Evolutionary conservation across 441 rosid species (phyloP).

Genomic region (Dalechampia spathulata): DNA sequence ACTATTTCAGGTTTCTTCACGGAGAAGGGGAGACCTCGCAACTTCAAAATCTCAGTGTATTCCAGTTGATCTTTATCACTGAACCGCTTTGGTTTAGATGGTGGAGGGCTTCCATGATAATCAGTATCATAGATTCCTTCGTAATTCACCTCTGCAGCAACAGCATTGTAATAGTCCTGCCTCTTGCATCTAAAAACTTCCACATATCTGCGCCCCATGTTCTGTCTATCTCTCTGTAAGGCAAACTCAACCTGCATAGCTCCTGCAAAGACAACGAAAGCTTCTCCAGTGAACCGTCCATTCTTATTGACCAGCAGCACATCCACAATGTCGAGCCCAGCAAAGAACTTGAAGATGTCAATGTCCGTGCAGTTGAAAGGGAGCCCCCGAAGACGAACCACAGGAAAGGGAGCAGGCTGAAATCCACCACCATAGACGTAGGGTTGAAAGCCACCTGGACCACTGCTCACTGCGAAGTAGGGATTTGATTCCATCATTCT

Average conservation of each 20-base stretch:
- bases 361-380: constrained; percentile 87
- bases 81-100: constrained; percentile 56
- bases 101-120: constrained; percentile 57
- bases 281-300: constrained; percentile 84
- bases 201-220: constrained; percentile 82
- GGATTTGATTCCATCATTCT: constrained; percentile 98
- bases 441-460: constrained; percentile 48
- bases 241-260: constrained; percentile 82
- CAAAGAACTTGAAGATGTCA: constrained; percentile 87
- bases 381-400: constrained; percentile 86
- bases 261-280: constrained; percentile 68
- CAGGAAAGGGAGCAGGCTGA: constrained; percentile 62
- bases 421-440: constrained; percentile 46
- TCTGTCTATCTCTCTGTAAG: constrained; percentile 70
- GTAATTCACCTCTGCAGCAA: constrained; percentile 71
- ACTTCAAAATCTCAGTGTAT: constrained; percentile 64
- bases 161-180: constrained; percentile 76
- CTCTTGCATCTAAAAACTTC: constrained; percentile 83
- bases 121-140: constrained; percentile 70
- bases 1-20: constrained; percentile 54
- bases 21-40: constrained; percentile 87
- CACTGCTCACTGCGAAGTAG: constrained; percentile 95
- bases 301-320: constrained; percentile 68
- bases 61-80: constrained; percentile 66
- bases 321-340: constrained; percentile 85